phyloP scores from a whole-genome alignment of 257 asterid genomes.

The Nicotiana noctiflora region DNA sequence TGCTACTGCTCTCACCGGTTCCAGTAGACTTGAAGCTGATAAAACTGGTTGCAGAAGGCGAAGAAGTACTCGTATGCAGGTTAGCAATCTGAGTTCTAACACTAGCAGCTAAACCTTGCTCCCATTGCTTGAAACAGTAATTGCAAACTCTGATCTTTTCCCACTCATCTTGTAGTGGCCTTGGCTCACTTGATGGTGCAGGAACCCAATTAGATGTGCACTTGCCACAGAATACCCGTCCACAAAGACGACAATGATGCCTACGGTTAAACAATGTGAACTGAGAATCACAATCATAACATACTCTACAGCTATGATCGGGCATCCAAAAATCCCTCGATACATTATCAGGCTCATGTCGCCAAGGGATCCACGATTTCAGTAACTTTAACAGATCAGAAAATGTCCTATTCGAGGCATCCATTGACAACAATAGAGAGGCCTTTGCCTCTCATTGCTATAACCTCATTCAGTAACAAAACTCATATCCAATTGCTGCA shows the following conservation, averaged over 20 bases:
- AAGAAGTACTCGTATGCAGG: conserved; percentile 39
- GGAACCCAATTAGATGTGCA: conserved; percentile 87
- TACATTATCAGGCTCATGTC: conserved; percentile 64
- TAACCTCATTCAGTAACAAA: conserved; percentile 51
- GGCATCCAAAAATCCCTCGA: conserved; percentile 99
- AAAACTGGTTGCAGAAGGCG: conserved; percentile 69
- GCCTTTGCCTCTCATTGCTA: conserved; percentile 53
- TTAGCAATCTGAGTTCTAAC: conserved; percentile 32
- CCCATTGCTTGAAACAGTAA: conserved; percentile 77
- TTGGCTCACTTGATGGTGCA: conserved; percentile 24
- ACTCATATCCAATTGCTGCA: conserved; percentile 25
- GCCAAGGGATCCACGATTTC: conserved; percentile 80
- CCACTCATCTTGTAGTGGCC: conserved; percentile 43
- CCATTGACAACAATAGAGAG: conserved; percentile 44
- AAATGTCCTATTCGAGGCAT: conserved; percentile 27
- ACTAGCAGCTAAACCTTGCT: conserved; percentile 27
- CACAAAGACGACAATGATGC: conserved; percentile 95
- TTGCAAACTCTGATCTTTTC: conserved; percentile 79
- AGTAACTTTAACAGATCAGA: conserved; percentile 57
- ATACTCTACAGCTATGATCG: conserved; percentile 87
- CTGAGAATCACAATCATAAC: conserved; percentile 90
- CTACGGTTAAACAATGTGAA: conserved; percentile 83
- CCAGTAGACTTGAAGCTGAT: conserved; percentile 75
- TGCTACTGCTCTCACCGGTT: conserved; percentile 60
- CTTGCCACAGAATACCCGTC: conserved; percentile 74